Percentiles rank a stretch among this genome's conserved stretches.
phyloP scores from a whole-genome alignment of 148 eudicot genomes.

The Fallopia convolvulus region DNA sequence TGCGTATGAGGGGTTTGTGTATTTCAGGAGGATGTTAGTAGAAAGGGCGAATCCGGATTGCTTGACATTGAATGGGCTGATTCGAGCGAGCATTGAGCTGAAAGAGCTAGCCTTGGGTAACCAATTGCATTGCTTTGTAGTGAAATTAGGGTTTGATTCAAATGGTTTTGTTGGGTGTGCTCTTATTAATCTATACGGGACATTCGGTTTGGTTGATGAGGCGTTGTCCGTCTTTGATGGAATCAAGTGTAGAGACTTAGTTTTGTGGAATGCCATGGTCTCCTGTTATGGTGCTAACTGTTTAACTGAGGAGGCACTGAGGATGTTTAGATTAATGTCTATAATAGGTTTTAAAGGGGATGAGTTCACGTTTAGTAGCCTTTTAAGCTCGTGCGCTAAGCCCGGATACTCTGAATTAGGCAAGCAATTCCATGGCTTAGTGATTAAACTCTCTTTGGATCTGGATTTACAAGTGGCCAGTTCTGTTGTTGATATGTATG shows the following conservation, averaged over 20 bases:
- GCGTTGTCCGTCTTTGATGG: slow-evolving; percentile 39
- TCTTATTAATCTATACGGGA: slow-evolving; percentile 46
- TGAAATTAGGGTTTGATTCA: slow-evolving; percentile 31
- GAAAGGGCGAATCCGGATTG: slow-evolving; percentile 35
- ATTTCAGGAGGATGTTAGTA: slow-evolving; percentile 41
- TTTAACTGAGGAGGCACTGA: slow-evolving; percentile 29
- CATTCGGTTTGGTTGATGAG: slow-evolving; percentile 33
- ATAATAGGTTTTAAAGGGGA: slow-evolving; percentile 37
- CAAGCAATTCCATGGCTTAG: slow-evolving; percentile 45
- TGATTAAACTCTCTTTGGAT: slow-evolving; percentile 33
- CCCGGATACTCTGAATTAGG: slow-evolving; percentile 28
- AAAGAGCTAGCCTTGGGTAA: slow-evolving; percentile 27
- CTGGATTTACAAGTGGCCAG: slow-evolving; percentile 45
- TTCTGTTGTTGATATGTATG: slow-evolving; percentile 43
- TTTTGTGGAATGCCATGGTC: slow-evolving; percentile 58
- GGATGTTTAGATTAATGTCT: slow-evolving; percentile 34
- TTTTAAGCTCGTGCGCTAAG: slow-evolving; percentile 37
- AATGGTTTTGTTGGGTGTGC: slow-evolving; percentile 35
- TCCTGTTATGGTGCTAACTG: slow-evolving; percentile 34
- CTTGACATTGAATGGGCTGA: slow-evolving; percentile 31
- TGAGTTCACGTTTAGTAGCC: slow-evolving; percentile 46
- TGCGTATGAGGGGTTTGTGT: slow-evolving; percentile 28
- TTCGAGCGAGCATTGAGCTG: slow-evolving; percentile 23
- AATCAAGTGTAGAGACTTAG: slow-evolving; percentile 37
- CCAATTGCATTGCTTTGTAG: slow-evolving; percentile 31